Base-by-base conservation (phyloP, 805 yeast species). In the Candida argentea region DNA sequence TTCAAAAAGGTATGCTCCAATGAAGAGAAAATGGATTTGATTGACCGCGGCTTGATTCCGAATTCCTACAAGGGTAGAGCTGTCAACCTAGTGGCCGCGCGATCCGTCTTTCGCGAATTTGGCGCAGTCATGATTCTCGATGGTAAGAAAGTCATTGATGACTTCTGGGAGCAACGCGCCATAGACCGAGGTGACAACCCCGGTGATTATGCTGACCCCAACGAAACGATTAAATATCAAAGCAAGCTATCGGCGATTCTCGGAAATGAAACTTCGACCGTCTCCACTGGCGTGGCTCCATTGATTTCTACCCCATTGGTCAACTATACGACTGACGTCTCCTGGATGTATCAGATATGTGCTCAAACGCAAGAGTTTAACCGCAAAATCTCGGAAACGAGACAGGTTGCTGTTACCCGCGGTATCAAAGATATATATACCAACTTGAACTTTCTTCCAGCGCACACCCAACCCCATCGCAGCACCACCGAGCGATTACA, bases 1-100 rank as follows among this genome's bases (percentile, higher is more conserved):
- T 78, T 68, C 59, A 85, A 87, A 46, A 70, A 79, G 36, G 73
- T 81, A 7, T 63, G 87, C 25, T 64, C 71, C 7, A 83, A 81
- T 35, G 80, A 71, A 11, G 93, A 86, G 48, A 89, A 89, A 49
- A 70, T 70, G 56, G 89, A 83, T 43, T 59, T 91, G 43, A 84
- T 91, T 26, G 75, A 76, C 24, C 68, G 93, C 20, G 84, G 80
- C 15, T 62, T 84, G 23, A 70, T 91, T 39, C 95, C 97, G 2
- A 80, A 78, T 39, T 81, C 95, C 2, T 89, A 85, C 54, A 85
- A 85, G 55, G 91, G 94, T 26, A 70, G 97, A 40, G 70, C 85
- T 1, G 87, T 91, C 20, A 87, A 91, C 34, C 61, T 89, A 22
- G 94, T 91, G 5, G 77, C 96, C 5, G 96, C 98, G 0, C 70